phyloP scores from a whole-genome alignment of 352 stramenopile genomes.

The Phytophthora tubulina region DNA sequence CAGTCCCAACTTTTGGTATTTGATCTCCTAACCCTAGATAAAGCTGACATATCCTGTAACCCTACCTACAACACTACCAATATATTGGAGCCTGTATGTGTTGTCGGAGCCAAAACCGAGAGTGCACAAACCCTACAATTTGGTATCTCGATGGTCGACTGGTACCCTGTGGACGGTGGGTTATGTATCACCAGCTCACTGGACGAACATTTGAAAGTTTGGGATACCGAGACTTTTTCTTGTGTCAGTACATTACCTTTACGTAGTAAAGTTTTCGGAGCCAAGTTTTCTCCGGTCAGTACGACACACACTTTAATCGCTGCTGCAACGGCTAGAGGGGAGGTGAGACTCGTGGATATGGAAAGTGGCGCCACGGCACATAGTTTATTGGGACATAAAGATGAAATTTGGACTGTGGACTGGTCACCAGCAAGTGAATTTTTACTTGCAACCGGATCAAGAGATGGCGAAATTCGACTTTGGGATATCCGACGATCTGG shows the following conservation, averaged over 20 bases:
- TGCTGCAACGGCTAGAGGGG: constrained; percentile 60
- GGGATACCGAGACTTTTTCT: constrained; percentile 80
- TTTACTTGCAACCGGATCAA: constrained; percentile 65
- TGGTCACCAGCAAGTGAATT: constrained; percentile 84
- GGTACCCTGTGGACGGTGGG: constrained; percentile 87
- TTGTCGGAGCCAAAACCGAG: constrained; percentile 23
- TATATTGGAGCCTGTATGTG: constrained; percentile 39
- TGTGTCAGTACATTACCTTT: constrained; percentile 74
- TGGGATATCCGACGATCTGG: constrained; percentile 91
- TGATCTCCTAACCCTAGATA: constrained; percentile 65
- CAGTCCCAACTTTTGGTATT: constrained; percentile 71
- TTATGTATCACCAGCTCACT: constrained; percentile 83
- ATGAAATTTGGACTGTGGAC: constrained; percentile 79
- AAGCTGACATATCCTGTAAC: constrained; percentile 17
- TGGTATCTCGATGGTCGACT: constrained; percentile 85
- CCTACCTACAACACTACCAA: constrained; percentile 48
- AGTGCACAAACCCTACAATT: constrained; percentile 44
- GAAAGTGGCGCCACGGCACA: constrained; percentile 67
- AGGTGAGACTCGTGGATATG: constrained; percentile 86
- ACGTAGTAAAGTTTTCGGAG: constrained; percentile 65
- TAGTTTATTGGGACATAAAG: constrained; percentile 78
- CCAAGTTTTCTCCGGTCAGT: constrained; percentile 72
- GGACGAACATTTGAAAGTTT: constrained; percentile 74
- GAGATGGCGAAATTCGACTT: constrained; percentile 75
- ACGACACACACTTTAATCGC: constrained; percentile 76